Conservation (phyloP, 176 grass and related monocot species). For the Cymbopogon citratus region DNA sequence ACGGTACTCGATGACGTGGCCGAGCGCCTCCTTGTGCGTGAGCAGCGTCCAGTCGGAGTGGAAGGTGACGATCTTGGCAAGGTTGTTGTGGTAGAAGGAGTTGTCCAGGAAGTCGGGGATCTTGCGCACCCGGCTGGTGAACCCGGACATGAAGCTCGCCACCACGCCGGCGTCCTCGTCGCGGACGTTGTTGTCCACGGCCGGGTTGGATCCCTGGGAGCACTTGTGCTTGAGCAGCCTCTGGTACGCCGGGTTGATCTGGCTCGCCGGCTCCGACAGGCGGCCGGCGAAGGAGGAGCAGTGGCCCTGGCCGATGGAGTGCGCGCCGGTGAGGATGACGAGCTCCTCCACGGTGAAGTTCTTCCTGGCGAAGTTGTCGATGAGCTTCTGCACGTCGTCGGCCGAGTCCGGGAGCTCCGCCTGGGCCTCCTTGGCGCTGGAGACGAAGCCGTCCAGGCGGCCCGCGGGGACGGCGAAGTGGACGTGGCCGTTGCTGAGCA, state of each 20-base stretch:
- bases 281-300: slow-evolving; percentile 47
- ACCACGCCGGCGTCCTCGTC: slow-evolving; percentile 9
- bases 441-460: slow-evolving; percentile 51
- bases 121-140: slow-evolving; percentile 35
- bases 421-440: slow-evolving; percentile 36
- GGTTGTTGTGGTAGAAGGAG: slow-evolving; percentile 43
- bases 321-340: slow-evolving; percentile 60
- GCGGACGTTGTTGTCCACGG: slow-evolving; percentile 19
- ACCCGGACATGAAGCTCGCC: slow-evolving; percentile 6
- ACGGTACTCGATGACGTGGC: slow-evolving; percentile 30
- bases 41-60: slow-evolving; percentile 49
- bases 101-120: slow-evolving; percentile 26
- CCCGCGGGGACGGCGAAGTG: slow-evolving; percentile 53
- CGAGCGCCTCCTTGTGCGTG: not conserved
- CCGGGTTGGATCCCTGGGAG: not conserved
- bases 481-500: slow-evolving; percentile 38
- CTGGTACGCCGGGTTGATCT: slow-evolving; percentile 38
- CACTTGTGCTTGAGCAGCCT: slow-evolving; percentile 36
- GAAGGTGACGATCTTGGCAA: slow-evolving; percentile 40
- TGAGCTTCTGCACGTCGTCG: slow-evolving; percentile 17
- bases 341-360: slow-evolving; percentile 56
- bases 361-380: slow-evolving; percentile 40
- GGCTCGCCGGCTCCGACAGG: slow-evolving; percentile 10
- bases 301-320: slow-evolving; percentile 58
- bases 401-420: slow-evolving; percentile 42